Evolutionary conservation across 371 early-diverging fungal genomes (phyloP).

Genomic region (Mortierella polycephala): DNA sequence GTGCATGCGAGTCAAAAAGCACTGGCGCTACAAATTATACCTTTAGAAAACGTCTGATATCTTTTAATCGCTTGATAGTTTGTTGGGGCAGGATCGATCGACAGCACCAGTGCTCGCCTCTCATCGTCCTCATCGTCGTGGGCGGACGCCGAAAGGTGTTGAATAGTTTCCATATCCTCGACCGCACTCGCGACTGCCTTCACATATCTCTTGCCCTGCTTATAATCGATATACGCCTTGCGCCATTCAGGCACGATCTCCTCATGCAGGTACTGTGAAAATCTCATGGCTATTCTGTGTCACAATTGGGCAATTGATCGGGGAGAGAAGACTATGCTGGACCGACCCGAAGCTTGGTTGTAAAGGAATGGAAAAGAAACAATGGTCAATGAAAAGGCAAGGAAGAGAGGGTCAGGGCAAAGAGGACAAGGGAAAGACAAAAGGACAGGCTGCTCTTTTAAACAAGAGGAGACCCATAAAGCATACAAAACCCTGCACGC

Average conservation of each 20-base stretch:
- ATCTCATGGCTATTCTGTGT: conserved; percentile 69
- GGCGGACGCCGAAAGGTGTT: not conserved
- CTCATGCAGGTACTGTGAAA: conserved; percentile 79
- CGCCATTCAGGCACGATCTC: conserved; percentile 90
- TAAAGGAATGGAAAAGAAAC: no score
- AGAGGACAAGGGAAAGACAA: no score
- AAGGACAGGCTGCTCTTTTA: not conserved
- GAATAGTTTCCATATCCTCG: conserved; percentile 5
- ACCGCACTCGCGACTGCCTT: conserved; percentile 34
- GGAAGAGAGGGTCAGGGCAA: no score
- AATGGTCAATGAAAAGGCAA: no score
- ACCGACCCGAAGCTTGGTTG: not conserved
- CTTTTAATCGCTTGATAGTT: not conserved
- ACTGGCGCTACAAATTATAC: no score
- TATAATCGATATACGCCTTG: conserved; percentile 72
- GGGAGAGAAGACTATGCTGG: not conserved
- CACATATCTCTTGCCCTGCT: conserved; percentile 46
- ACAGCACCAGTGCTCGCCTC: not conserved
- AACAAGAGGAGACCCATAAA: not conserved
- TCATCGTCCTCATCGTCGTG: not conserved
- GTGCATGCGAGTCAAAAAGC: no score
- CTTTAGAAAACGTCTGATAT: not conserved
- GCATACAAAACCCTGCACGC: no score
- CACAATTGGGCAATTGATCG: not conserved
- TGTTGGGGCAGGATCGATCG: not conserved